Evolutionary conservation across 1,284 basidiomycete genomes (phyloP).

Genomic region (Boletus semigastroideus): DNA sequence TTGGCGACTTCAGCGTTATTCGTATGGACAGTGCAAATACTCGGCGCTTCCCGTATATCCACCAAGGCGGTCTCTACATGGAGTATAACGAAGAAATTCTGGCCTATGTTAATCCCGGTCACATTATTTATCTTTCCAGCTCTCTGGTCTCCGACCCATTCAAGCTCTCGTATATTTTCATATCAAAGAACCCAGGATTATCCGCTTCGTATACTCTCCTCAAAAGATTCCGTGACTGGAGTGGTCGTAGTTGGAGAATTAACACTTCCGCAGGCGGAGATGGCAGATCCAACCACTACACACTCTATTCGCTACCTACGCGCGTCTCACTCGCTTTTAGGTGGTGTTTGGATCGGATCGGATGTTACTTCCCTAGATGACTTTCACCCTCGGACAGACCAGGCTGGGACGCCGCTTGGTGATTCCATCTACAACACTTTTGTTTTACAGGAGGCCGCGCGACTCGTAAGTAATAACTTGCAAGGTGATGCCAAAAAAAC

Average conservation of each 20-base stretch:
- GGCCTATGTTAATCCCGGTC: constrained; percentile 29
- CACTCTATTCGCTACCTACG: constrained; percentile 77
- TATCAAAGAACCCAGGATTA: constrained; percentile 50
- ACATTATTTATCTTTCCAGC: constrained; percentile 39
- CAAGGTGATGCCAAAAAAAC: constrained; percentile 34
- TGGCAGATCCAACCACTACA: constrained; percentile 29
- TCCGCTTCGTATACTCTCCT: constrained; percentile 68
- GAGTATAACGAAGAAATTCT: constrained; percentile 8
- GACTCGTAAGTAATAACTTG: constrained; percentile 56
- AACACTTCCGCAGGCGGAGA: constrained; percentile 37
- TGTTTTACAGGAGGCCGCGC: constrained; percentile 79
- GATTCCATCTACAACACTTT: constrained; percentile 85
- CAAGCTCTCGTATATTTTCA: constrained; percentile 50
- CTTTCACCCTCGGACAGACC: constrained; percentile 47
- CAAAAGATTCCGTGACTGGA: constrained; percentile 73
- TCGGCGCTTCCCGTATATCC: not conserved
- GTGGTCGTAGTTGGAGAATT: constrained; percentile 74
- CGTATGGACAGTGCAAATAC: constrained; percentile 15
- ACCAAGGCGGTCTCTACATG: not conserved
- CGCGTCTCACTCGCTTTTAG: constrained; percentile 85
- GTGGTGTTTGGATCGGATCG: constrained; percentile 80
- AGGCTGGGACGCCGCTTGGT: constrained; percentile 54
- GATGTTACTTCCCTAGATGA: constrained; percentile 45
- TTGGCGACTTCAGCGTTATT: constrained; percentile 20
- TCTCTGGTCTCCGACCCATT: constrained; percentile 54